Conservation (phyloP, 768 basidiomycete species). For the Strobilomyces confusus region DNA sequence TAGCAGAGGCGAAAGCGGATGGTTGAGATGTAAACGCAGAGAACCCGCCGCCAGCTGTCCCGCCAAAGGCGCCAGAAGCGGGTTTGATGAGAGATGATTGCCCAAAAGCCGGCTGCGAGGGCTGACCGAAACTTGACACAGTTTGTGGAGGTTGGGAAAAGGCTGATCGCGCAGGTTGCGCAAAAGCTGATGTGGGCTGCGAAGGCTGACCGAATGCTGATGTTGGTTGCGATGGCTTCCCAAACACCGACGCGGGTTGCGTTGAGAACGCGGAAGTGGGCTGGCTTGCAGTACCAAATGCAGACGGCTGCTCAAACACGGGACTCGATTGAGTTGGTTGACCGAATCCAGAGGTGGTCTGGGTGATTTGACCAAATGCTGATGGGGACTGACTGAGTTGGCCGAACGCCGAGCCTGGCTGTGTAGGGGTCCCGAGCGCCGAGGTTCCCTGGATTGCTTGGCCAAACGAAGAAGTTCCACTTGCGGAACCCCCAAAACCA, state of each 20-base stretch:
- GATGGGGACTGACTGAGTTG: constrained; percentile 33
- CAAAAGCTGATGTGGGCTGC: constrained; percentile 29
- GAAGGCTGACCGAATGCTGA: constrained; percentile 38
- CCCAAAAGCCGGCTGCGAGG: constrained; percentile 34
- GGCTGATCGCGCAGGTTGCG: constrained; percentile 25
- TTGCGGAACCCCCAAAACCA: constrained; percentile 20
- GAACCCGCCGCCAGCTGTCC: constrained; percentile 42
- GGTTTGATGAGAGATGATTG: constrained; percentile 44
- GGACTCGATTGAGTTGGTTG: constrained; percentile 32
- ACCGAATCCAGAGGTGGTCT: constrained; percentile 28
- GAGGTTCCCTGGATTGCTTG: constrained; percentile 28
- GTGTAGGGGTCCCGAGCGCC: constrained; percentile 33
- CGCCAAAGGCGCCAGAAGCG: constrained; percentile 48
- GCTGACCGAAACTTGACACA: constrained; percentile 33
- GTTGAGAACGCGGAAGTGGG: constrained; percentile 22
- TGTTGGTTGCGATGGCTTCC: constrained; percentile 29
- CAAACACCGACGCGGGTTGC: constrained; percentile 34
- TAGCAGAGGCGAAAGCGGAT: constrained; percentile 36
- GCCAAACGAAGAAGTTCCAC: constrained; percentile 22
- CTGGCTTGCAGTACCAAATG: constrained; percentile 33
- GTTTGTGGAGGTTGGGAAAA: constrained; percentile 33
- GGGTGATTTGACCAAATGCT: constrained; percentile 34
- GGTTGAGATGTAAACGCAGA: constrained; percentile 50
- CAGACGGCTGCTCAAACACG: constrained; percentile 37
- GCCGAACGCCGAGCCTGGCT: constrained; percentile 37